Evolutionary conservation across 768 basidiomycete species (phyloP).

Genomic region (Cyathus striatus): DNA sequence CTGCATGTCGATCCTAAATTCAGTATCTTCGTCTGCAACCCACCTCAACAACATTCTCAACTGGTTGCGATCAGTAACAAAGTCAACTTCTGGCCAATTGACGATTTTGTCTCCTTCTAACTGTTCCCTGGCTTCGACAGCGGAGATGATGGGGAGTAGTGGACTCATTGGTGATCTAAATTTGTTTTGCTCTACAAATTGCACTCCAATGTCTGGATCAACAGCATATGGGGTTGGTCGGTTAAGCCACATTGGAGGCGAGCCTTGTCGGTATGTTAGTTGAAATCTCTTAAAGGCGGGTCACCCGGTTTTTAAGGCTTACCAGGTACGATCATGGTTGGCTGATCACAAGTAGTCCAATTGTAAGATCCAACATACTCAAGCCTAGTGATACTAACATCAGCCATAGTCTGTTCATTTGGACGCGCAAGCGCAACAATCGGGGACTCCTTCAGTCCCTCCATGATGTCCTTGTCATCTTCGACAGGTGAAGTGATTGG

Average conservation of each 20-base stretch:
- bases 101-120: conserved; percentile 26
- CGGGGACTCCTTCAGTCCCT: conserved; percentile 22
- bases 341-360: conserved; percentile 37
- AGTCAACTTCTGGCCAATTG: conserved; percentile 37
- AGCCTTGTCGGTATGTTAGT: neutral
- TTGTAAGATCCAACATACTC: conserved; percentile 48
- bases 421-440: conserved; percentile 13
- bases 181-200: conserved; percentile 56
- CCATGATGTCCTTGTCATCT: conserved; percentile 26
- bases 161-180: conserved; percentile 30
- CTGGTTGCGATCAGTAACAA: conserved; percentile 62
- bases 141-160: conserved; percentile 52
- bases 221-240: conserved; percentile 46
- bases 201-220: conserved; percentile 43
- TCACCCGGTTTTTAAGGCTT: conserved; percentile 2
- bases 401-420: conserved; percentile 10
- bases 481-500: neutral
- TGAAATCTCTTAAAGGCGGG: neutral
- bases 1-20: conserved; percentile 71
- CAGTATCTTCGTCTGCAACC: conserved; percentile 32
- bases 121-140: conserved; percentile 40
- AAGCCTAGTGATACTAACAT: neutral
- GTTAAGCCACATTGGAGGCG: conserved; percentile 51
- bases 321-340: conserved; percentile 53
- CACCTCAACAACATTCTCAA: conserved; percentile 61